Percentiles rank a stretch among this genome's conserved stretches.
Evolutionary conservation across 1,139 yeast genomes (phyloP).

Genomic region (Kazachstania sp.): DNA sequence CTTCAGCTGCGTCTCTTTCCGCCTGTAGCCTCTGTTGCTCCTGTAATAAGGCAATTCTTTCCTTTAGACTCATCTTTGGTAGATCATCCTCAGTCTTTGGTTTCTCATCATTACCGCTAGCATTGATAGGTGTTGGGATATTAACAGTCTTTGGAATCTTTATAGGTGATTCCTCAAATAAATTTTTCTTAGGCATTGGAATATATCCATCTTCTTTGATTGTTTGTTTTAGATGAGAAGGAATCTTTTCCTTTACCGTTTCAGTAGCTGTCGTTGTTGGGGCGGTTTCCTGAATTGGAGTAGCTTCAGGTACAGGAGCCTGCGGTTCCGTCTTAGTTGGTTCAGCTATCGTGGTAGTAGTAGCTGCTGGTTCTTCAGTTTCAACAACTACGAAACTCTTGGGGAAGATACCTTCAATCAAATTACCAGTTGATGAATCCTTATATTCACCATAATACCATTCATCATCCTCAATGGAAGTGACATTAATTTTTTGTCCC

Average conservation of each 20-base stretch:
- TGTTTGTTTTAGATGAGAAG: constrained; percentile 4
- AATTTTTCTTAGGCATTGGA: constrained; percentile 10
- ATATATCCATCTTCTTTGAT: constrained; percentile 10
- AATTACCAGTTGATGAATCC: constrained; percentile 33
- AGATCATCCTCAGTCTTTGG: constrained; percentile 34
- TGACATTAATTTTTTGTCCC: constrained; percentile 66
- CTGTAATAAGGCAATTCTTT: constrained; percentile 76
- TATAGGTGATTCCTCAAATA: constrained; percentile 6
- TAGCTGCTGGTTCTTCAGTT: background rate
- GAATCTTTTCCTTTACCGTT: background rate
- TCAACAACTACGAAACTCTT: constrained; percentile 54
- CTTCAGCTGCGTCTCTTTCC: constrained; percentile 33
- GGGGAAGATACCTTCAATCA: constrained; percentile 73
- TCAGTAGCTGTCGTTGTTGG: background rate
- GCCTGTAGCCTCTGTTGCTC: constrained; percentile 76
- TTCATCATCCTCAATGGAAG: constrained; percentile 75
- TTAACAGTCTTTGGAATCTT: background rate
- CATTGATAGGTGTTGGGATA: constrained; percentile 15
- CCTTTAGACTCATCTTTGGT: constrained; percentile 77
- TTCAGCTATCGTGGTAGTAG: background rate
- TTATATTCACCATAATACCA: constrained; percentile 74
- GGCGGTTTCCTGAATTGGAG: background rate
- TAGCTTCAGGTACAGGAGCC: background rate
- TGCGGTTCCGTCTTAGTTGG: background rate
- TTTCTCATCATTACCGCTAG: background rate